Evolutionary conservation across 2,329 filamentous ascomycete species (phyloP), one percentile per base, ranked within the genome.

Genomic region (Sphaerulina vaccinii): DNA sequence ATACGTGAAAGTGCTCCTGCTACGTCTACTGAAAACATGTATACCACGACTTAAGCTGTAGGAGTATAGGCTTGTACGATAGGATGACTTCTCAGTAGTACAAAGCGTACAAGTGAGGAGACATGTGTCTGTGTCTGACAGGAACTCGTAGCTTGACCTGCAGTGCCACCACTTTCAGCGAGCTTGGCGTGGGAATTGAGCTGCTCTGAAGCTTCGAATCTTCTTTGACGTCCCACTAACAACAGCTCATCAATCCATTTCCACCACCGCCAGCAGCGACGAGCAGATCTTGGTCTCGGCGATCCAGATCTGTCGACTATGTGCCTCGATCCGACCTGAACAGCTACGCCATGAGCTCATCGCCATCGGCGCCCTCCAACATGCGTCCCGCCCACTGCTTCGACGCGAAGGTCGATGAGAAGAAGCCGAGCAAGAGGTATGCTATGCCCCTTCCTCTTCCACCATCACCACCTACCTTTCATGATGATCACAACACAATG

Each of bases 401-500:
- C 72, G 86, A 93, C 65, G 79, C 80, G 68, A 88, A 88, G 68
- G 84, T 95, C 52, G 86, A 91, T 62, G 86, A 91, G 62, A 83
- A 91, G 64, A 92, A 90, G 68, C 84, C 89, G 42, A 87, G 88
- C 27, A 99, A 97, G 74, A 89, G 85, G 93, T 80, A 60, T 38
- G 63, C 44, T 5, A 7, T 10, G n/a, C 46, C 19, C 43, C 21
- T 49, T 27, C 52, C 41, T 15, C 33, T 24, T 27, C 13, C 33
- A 33, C 44, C 24, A 49, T 40, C 56, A 65, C 60, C 65, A 66
- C 66, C 62, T 70, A 66, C 64, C 67, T 64, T 77, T 83, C 79
- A 95, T 95, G 91, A 95, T 88, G 82, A 68, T 78, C 80, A 75
- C 75, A 76, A 80, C 85, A 88, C 86, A 95, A 82, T 99, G 93